phyloP scores from a whole-genome alignment of 257 asterid genomes.

The Eucommia ulmoides region DNA sequence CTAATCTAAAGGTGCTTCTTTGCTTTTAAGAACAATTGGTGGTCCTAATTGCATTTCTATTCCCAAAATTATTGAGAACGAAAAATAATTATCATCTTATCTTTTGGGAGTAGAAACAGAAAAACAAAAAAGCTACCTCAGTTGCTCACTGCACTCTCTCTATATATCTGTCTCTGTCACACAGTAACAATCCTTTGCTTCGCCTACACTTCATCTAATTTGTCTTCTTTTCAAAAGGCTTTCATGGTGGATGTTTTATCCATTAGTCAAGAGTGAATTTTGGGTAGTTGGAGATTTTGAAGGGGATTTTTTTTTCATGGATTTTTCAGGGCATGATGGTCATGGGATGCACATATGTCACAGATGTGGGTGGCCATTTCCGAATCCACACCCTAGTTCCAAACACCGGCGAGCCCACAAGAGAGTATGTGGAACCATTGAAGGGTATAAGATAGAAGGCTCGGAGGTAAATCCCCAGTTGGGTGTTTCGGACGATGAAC shows the following conservation, averaged over 20 bases:
- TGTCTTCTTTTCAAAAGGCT: neutral
- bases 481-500: conserved; percentile 44
- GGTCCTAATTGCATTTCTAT: too few species aligned
- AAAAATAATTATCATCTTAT: too few species aligned
- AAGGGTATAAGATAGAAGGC: conserved; percentile 40
- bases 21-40: too few species aligned
- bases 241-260: neutral
- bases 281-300: neutral
- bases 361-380: conserved; percentile 94
- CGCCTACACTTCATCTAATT: neutral
- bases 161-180: neutral
- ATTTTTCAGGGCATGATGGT: conserved; percentile 44
- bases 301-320: conserved; percentile 9
- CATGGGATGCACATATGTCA: conserved; percentile 56
- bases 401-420: conserved; percentile 84
- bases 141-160: too few species aligned
- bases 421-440: conserved; percentile 67
- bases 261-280: neutral
- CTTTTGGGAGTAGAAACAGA: too few species aligned
- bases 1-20: too few species aligned
- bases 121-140: too few species aligned
- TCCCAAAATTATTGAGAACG: too few species aligned
- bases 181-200: neutral
- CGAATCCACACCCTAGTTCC: conserved; percentile 87
- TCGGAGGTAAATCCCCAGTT: conserved; percentile 26